Base-by-base conservation (phyloP, 176 grass and related monocot species). In the Coix lacrymajobi region DNA sequence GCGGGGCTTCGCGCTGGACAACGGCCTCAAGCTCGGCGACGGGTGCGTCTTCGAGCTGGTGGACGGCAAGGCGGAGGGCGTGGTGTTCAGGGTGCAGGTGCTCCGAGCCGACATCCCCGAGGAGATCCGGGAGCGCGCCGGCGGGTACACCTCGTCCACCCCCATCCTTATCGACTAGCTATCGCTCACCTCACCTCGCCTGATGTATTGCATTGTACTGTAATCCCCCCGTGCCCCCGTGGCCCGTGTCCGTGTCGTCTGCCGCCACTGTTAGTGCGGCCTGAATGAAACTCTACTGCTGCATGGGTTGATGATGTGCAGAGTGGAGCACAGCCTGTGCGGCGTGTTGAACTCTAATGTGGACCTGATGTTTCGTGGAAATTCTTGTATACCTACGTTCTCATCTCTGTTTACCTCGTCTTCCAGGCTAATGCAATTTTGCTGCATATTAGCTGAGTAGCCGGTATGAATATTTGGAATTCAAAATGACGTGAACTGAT, bases 101-200 rank as follows among this genome's bases (percentile, higher is more conserved):
- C 83, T 91, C 63, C 75, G 49, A 17, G 86, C 37, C 4, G 29
- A 84, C 24, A 77, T 94, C 77, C 86, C 86, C n/a, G 2, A 25
- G 9, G 36, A 34, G 7, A 71, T 83, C 60, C 30, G 29, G 26
- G 51, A 60, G 32, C 64, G 69, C 34, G 85, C 82, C 32, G 80
- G 81, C 41, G 91, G 91, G 10, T 81, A 65, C 66, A 90, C 77
- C 25, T 63, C 75, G 0, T 78, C 72, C 15, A 34, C 14, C n/a
- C 83, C 88, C 71, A 91, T 94, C 62, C 25, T 89, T 19, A 90
- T 94, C 52, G 92, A 88, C 46, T 93, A 88, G 74, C 11, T n/a
- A n/a, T n/a, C n/a, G n/a, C n/a, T n/a, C n/a, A n/a, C n/a, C n/a
- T 43, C 14, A 11, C 1, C 16, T n/a, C 20, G n/a, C 17, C 22